Evolutionary conservation across 164 flowering plant genomes (phyloP).

Genomic region (Kalanchoe fedtschenkoi): DNA sequence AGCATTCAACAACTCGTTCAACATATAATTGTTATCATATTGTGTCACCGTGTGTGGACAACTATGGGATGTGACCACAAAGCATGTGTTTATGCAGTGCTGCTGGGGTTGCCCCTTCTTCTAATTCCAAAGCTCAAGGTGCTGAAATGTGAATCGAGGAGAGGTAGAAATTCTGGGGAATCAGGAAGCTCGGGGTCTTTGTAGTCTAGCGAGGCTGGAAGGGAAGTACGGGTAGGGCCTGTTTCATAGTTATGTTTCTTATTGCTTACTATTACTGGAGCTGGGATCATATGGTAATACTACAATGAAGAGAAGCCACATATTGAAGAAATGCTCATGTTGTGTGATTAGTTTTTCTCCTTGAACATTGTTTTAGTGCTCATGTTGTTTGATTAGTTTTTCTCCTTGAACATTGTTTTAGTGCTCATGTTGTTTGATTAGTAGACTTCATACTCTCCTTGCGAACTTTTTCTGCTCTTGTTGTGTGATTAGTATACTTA

Average conservation of each 20-base stretch:
- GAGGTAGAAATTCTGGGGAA: conserved; percentile 20
- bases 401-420: no score
- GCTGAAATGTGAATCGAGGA: conserved; percentile 12
- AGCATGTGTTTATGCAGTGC: conserved; percentile 3
- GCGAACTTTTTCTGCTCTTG: no score
- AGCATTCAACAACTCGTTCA: not conserved
- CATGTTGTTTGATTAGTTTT: no score
- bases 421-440: no score
- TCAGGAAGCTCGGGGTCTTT: conserved; percentile 26
- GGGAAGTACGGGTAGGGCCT: conserved; percentile 77
- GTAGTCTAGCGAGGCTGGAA: conserved; percentile 37
- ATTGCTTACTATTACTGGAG: conserved; percentile 68
- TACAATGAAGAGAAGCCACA: conserved; percentile 73
- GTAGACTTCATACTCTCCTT: no score
- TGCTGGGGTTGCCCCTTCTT: not conserved
- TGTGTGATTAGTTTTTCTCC: no score
- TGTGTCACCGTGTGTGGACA: not conserved
- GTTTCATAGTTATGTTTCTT: conserved; percentile 91
- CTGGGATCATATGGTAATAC: conserved; percentile 63
- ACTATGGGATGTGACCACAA: not conserved
- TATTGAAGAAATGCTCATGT: no score
- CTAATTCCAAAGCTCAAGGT: not conserved
- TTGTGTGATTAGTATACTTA: no score
- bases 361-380: no score
- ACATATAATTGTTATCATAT: not conserved